Evolutionary conservation across 1,284 basidiomycete genomes (phyloP), one percentile per base, ranked within the genome.

Genomic region (Moesziomyces antarcticus): DNA sequence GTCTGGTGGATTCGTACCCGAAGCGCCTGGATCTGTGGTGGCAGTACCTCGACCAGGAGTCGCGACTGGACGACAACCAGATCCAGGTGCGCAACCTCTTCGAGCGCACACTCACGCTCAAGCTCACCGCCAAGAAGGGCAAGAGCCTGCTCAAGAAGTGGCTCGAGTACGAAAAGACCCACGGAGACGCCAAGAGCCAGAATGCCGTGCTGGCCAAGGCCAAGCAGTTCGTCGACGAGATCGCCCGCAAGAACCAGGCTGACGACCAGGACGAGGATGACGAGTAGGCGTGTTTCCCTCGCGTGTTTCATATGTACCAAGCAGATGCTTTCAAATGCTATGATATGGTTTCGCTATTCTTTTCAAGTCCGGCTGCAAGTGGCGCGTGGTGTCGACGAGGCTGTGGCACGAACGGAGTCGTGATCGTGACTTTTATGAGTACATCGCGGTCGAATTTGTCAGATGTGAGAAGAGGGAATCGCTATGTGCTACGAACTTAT

Each of bases 21-120:
- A 97, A 95, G 84, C 90, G 94, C 50, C 91, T 94, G 86, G 96
- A 99, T 84, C 86, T 98, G 43, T 99, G 97, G 95, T 92, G 92
- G 60, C 88, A 98, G 58, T 99, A 99, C 85, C 91, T 98, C 82
- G 97, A 99, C 83, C 94, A 97, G 90, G 93, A 98, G 82, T 90
- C 90, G 7, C 50, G 70, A 13, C n/a, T 65, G 45, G 45, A 56
- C 9, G 60, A 50, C 4, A 68, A 72, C 20, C 54, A 75, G 35
- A 25, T 22, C 4, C 58, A 67, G 33, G 62, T 73, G 22, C 44
- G 93, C 72, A 91, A 90, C 56, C 85, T 98, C 20, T 94, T 97
- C 78, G 90, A 92, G 66, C 91, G 94, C 14, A 89, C 93, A 9
- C 86, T 99, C 14, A 85, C 88, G 20, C 87, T 90, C 24, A 97